Evolutionary conservation across 495 filamentous ascomycete genomes (phyloP).

Genomic region (Penicillium diatomitis): DNA sequence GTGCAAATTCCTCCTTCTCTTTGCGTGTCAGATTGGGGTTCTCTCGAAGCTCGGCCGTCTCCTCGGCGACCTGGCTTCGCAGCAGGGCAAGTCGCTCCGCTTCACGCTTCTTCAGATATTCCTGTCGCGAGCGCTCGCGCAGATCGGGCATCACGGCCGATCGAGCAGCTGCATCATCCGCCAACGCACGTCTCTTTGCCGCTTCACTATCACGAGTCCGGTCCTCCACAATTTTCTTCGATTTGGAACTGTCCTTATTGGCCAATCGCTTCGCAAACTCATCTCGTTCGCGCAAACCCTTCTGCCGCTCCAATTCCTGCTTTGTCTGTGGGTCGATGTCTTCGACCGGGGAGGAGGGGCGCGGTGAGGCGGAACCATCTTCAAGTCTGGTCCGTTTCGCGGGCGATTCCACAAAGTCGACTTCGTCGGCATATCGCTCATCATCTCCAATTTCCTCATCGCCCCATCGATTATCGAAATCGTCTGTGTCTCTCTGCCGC

Average conservation of each 20-base stretch:
- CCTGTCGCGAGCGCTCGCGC: slow-evolving; percentile 74
- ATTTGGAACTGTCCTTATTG: slow-evolving; percentile 57
- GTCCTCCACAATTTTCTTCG: slow-evolving; percentile 68
- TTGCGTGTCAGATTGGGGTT: slow-evolving; percentile 64
- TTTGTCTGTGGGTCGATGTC: slow-evolving; percentile 52
- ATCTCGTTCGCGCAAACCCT: slow-evolving; percentile 61
- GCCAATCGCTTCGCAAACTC: slow-evolving; percentile 67
- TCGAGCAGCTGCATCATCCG: slow-evolving; percentile 54
- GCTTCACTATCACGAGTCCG: slow-evolving; percentile 49
- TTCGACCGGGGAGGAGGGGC: slow-evolving; percentile 30
- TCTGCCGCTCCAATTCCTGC: slow-evolving; percentile 46
- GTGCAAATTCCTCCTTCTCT: slow-evolving; percentile 86
- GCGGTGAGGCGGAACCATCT: slow-evolving; percentile 41
- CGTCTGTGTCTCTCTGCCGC: slow-evolving; percentile 42
- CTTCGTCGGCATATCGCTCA: slow-evolving; percentile 32
- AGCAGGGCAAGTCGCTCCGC: slow-evolving; percentile 74
- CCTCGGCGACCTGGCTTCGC: slow-evolving; percentile 86
- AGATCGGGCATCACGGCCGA: slow-evolving; percentile 64
- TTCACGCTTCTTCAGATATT: slow-evolving; percentile 90
- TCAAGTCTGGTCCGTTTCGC: slow-evolving; percentile 51
- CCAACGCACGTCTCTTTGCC: slow-evolving; percentile 50
- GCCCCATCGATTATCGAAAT: slow-evolving; percentile 70
- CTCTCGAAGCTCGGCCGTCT: slow-evolving; percentile 69
- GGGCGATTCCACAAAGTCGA: slow-evolving; percentile 43
- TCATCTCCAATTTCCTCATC: slow-evolving; percentile 57